These are phyloP conservation scores for Pseudofabraea citricarpa DNA, from an alignment of 2,329 filamentous ascomycete species.

Conservation along the genomic window DNA sequence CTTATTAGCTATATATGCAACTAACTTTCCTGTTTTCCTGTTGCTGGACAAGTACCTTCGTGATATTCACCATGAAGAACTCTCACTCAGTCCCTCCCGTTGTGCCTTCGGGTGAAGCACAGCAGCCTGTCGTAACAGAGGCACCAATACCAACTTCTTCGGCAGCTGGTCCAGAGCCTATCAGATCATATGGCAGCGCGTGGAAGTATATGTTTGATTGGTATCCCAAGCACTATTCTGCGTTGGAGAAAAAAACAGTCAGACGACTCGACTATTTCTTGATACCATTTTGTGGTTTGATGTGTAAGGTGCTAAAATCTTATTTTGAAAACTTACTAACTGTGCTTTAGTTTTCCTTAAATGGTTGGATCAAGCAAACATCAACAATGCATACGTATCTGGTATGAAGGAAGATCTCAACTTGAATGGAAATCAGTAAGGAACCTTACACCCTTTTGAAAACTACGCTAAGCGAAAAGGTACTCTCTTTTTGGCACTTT, in stretches of 20 bases:
- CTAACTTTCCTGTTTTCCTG: too few species aligned
- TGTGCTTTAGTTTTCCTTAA: slow-evolving; percentile 15
- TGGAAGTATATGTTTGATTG: slow-evolving; percentile 28
- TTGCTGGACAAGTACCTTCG: too few species aligned
- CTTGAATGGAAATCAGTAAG: slow-evolving; percentile 34
- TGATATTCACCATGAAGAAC: too few species aligned
- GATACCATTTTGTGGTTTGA: slow-evolving; percentile 35
- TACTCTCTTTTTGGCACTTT: slow-evolving; percentile 11
- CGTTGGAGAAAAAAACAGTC: slow-evolving; percentile 34
- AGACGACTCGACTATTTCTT: slow-evolving; percentile 38
- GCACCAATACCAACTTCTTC: too few species aligned
- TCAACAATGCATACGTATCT: slow-evolving; percentile 23
- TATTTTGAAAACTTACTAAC: too few species aligned
- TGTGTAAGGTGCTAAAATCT: too few species aligned
- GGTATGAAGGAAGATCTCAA: slow-evolving; percentile 43
- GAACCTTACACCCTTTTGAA: slow-evolving; percentile 33
- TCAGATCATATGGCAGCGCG: slow-evolving; percentile 9
- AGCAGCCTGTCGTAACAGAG: too few species aligned
- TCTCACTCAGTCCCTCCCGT: too few species aligned
- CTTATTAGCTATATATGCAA: too few species aligned
- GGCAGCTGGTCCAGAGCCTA: slow-evolving; percentile 1
- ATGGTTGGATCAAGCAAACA: slow-evolving; percentile 11
- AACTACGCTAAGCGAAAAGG: slow-evolving; percentile 17
- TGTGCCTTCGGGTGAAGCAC: too few species aligned
- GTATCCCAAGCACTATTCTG: slow-evolving; percentile 29